Evolutionary conservation across 345 rosid species (phyloP).

Genomic region (Kernera saxatilis): DNA sequence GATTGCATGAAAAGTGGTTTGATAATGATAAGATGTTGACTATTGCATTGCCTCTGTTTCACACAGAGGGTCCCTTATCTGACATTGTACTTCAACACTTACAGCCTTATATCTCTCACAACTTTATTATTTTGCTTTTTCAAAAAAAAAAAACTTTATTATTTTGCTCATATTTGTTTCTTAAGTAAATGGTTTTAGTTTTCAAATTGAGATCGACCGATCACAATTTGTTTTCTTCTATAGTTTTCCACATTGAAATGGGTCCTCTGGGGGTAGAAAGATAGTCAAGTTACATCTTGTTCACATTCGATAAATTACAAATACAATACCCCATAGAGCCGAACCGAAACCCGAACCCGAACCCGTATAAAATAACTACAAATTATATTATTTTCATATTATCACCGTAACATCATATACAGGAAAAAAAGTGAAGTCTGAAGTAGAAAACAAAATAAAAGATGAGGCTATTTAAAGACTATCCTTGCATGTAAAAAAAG

Average conservation of each 20-base stretch:
- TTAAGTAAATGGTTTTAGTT: neutral
- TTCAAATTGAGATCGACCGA: constrained; percentile 3
- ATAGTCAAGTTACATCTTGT: constrained; percentile 4
- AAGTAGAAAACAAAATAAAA: neutral
- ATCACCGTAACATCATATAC: neutral
- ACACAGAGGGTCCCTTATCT: neutral
- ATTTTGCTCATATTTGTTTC: neutral
- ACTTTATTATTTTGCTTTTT: neutral
- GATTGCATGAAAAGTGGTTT: constrained; percentile 1
- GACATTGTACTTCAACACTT: constrained; percentile 2
- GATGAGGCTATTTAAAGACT: neutral
- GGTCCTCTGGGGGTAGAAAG: neutral
- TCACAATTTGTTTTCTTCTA: neutral
- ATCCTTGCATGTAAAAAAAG: no score
- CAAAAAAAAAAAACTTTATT: no score
- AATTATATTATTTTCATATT: neutral
- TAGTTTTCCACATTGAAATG: neutral
- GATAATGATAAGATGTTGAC: constrained; percentile 15
- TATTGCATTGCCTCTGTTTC: constrained; percentile 5
- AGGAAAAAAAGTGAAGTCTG: neutral
- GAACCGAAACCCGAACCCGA: no score
- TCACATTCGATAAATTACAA: neutral
- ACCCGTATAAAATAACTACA: neutral
- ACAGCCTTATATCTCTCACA: neutral
- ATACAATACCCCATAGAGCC: neutral